A percentile compares a stretch with the other conserved stretches of the same genome.
Evolutionary conservation across 352 stramenopile genomes (phyloP).

Genomic region (Poterioochromonas sp.): DNA sequence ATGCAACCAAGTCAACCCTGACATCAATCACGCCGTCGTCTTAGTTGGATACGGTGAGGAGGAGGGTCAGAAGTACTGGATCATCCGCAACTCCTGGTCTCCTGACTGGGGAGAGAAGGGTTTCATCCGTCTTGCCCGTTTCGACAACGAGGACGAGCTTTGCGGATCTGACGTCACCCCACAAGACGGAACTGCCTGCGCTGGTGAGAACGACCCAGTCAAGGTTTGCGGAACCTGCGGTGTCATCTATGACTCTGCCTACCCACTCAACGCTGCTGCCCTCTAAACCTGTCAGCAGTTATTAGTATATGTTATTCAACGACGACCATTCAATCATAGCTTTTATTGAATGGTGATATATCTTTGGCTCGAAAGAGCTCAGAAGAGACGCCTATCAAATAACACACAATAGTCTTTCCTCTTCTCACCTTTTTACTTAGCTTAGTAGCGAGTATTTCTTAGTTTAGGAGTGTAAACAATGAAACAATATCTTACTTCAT

Average conservation of each 20-base stretch:
- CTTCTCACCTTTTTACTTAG: no score
- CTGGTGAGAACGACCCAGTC: constrained; percentile 41
- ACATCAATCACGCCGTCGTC: constrained; percentile 84
- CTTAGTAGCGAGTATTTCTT: no score
- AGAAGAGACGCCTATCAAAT: no score
- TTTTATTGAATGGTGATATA: no score
- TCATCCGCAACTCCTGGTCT: constrained; percentile 85
- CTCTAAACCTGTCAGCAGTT: no score
- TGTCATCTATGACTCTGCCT: constrained; percentile 52
- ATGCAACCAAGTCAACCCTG: constrained; percentile 33
- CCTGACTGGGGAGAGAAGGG: constrained; percentile 55
- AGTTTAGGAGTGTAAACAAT: no score
- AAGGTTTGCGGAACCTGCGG: constrained; percentile 53
- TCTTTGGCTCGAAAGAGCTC: no score
- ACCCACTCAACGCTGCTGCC: constrained; percentile 41
- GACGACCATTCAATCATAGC: no score
- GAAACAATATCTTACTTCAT: no score
- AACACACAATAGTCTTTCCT: no score
- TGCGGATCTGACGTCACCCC: constrained; percentile 44
- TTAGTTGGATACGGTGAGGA: constrained; percentile 79
- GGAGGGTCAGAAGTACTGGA: constrained; percentile 75
- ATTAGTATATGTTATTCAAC: no score
- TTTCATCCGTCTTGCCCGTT: constrained; percentile 55
- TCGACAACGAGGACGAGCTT: not conserved
- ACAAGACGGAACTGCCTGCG: constrained; percentile 52